Percentiles rank a stretch among this genome's conserved stretches.
Evolutionary conservation across 192 early-diverging fungal genomes (phyloP).

Genomic region (Gonapodya sp.): DNA sequence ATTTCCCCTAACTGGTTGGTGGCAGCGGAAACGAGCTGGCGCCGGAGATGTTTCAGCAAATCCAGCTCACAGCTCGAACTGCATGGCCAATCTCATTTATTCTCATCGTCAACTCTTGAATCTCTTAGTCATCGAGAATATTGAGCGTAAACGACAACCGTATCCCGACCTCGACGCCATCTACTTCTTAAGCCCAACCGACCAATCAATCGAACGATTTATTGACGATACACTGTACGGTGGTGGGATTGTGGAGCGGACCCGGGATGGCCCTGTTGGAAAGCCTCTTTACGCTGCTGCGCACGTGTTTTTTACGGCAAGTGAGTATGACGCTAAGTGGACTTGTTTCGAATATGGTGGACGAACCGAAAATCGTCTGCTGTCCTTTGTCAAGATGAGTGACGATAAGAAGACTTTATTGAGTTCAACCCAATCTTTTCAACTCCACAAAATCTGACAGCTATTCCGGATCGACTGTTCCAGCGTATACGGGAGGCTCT

Average conservation of each 20-base stretch:
- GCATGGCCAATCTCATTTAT: neutral
- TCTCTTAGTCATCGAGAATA: conserved; percentile 46
- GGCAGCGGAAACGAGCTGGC: too few species aligned
- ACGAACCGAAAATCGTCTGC: too few species aligned
- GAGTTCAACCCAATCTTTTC: too few species aligned
- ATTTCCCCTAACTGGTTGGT: too few species aligned
- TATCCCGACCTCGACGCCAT: conserved; percentile 49
- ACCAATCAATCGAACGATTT: conserved; percentile 29
- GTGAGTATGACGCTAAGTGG: conserved; percentile 12
- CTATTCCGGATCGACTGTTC: conserved; percentile 50
- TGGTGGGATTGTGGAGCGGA: neutral
- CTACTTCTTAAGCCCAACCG: conserved; percentile 41
- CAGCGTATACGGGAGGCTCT: conserved; percentile 15
- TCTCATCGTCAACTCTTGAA: too few species aligned
- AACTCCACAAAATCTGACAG: too few species aligned
- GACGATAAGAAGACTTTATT: too few species aligned
- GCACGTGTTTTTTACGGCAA: conserved; percentile 42
- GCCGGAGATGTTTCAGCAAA: too few species aligned
- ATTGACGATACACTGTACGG: conserved; percentile 33
- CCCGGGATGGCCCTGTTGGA: conserved; percentile 16
- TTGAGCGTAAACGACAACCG: conserved; percentile 33
- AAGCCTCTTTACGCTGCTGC: conserved; percentile 43
- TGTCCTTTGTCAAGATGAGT: too few species aligned
- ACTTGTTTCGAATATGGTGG: too few species aligned
- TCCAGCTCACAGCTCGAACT: neutral